Percentiles rank a stretch among this genome's conserved stretches.
phyloP scores from a whole-genome alignment of 2,329 filamentous ascomycete species.

The Fusarium odoratissimum region DNA sequence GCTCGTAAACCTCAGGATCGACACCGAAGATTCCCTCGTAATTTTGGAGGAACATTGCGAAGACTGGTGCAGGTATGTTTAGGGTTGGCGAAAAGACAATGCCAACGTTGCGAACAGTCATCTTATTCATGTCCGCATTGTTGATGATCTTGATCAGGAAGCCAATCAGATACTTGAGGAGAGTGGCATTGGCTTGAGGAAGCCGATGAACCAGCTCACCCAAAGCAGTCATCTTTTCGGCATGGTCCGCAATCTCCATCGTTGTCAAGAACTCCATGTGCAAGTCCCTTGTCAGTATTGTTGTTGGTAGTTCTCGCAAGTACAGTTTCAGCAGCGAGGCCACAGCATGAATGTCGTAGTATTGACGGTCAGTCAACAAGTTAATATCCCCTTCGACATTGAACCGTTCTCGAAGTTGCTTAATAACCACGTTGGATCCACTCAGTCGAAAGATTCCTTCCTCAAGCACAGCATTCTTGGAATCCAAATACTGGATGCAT shows the following conservation, averaged over 20 bases:
- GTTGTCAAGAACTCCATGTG: conserved; percentile 89
- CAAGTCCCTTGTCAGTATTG: conserved; percentile 89
- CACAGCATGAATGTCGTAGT: conserved; percentile 95
- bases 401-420: conserved; percentile 89
- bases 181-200: conserved; percentile 81
- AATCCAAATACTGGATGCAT: conserved; percentile 91
- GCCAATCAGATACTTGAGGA: conserved; percentile 85
- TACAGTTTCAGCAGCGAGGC: conserved; percentile 95
- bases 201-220: conserved; percentile 83
- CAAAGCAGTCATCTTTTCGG: conserved; percentile 81
- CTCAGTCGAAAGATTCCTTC: conserved; percentile 97
- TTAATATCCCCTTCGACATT: conserved; percentile 94
- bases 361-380: conserved; percentile 82
- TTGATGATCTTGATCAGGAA: conserved; percentile 95
- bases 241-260: conserved; percentile 79
- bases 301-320: conserved; percentile 89
- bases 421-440: conserved; percentile 96
- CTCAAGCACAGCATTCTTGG: conserved; percentile 82
- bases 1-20: conserved; percentile 72
- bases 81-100: conserved; percentile 98
- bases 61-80: conserved; percentile 94
- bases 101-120: conserved; percentile 96
- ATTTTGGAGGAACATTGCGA: conserved; percentile 92
- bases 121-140: conserved; percentile 92
- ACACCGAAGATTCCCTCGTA: conserved; percentile 87